Percentiles rank a stretch among this genome's conserved stretches.
phyloP scores from a whole-genome alignment of 108 stramenopile species.

The Nitzschia sp. region DNA sequence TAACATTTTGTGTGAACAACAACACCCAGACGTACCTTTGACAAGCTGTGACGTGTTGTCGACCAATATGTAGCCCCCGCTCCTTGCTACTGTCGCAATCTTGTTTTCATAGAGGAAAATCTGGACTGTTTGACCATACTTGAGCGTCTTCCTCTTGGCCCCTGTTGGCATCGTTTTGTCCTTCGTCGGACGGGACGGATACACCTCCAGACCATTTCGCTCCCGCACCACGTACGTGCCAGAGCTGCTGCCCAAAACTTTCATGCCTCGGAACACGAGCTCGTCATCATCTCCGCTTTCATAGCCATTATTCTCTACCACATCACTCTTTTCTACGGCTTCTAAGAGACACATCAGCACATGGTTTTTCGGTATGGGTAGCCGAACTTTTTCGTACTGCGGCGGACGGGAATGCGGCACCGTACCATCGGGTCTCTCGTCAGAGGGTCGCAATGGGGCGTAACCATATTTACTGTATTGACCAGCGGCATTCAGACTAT shows the following conservation, averaged over 20 bases:
- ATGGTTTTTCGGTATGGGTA: constrained; percentile 68
- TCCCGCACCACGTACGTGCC: constrained; percentile 43
- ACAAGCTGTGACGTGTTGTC: constrained; percentile 54
- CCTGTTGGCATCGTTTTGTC: neutral
- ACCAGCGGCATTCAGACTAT: constrained; percentile 38
- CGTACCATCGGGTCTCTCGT: constrained; percentile 3
- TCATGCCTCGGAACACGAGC: constrained; percentile 16
- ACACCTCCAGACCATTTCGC: constrained; percentile 23
- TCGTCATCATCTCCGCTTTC: constrained; percentile 34
- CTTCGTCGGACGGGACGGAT: constrained; percentile 3
- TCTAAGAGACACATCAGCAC: constrained; percentile 61
- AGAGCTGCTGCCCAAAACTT: constrained; percentile 19
- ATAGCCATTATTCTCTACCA: constrained; percentile 25
- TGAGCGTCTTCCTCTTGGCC: neutral
- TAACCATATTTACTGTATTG: constrained; percentile 4
- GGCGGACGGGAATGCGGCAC: neutral
- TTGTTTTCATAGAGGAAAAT: constrained; percentile 15
- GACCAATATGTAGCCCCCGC: constrained; percentile 55
- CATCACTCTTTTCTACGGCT: constrained; percentile 1
- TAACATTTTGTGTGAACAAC: no score
- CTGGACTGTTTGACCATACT: constrained; percentile 23
- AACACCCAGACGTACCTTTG: constrained; percentile 43
- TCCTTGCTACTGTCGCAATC: constrained; percentile 44
- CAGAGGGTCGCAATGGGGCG: constrained; percentile 5
- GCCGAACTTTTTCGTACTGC: constrained; percentile 26